phyloP scores from a whole-genome alignment of 768 basidiomycete species.

The Amylocystis lapponica region DNA sequence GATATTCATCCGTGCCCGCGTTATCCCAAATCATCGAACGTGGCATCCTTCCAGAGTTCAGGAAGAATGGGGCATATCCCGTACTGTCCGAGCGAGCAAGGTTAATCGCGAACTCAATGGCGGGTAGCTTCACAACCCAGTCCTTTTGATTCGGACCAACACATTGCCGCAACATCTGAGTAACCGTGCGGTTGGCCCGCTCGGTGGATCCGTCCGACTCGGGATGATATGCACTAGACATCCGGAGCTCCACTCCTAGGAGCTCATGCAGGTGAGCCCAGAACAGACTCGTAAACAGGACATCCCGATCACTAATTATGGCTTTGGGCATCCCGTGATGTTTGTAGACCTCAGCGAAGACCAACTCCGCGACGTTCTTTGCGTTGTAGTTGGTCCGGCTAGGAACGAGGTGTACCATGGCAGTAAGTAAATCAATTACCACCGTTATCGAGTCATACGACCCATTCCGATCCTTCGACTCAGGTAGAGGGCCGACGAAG shows the following conservation, averaged over 20 bases:
- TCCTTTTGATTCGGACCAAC: constrained; percentile 14
- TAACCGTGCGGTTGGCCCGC: constrained; percentile 13
- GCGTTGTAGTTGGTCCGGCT: constrained; percentile 25
- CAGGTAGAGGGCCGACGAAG: constrained; percentile 32
- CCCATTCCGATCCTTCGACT: constrained; percentile 18
- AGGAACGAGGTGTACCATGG: constrained; percentile 22
- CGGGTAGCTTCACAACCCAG: constrained; percentile 26
- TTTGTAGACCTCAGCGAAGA: constrained; percentile 30
- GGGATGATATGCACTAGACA: constrained; percentile 27
- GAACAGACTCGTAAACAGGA: constrained; percentile 30
- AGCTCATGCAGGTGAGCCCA: constrained; percentile 21
- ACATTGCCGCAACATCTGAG: constrained; percentile 12
- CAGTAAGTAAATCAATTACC: constrained; percentile 18
- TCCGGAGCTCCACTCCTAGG: constrained; percentile 14
- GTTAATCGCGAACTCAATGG: constrained; percentile 37
- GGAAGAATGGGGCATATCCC: constrained; percentile 29
- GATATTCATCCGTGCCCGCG: constrained; percentile 6
- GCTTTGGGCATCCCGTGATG: constrained; percentile 27
- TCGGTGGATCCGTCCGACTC: constrained; percentile 26
- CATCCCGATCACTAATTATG: constrained; percentile 24
- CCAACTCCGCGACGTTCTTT: constrained; percentile 26
- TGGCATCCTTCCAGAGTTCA: constrained; percentile 19
- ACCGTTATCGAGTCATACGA: constrained; percentile 19
- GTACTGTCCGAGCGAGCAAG: constrained; percentile 27
- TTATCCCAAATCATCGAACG: constrained; percentile 24